These are phyloP conservation scores for Cryptococcus depauperatus DNA, from an alignment of 1,284 basidiomycete genomes.

Conservation along the genomic window DNA sequence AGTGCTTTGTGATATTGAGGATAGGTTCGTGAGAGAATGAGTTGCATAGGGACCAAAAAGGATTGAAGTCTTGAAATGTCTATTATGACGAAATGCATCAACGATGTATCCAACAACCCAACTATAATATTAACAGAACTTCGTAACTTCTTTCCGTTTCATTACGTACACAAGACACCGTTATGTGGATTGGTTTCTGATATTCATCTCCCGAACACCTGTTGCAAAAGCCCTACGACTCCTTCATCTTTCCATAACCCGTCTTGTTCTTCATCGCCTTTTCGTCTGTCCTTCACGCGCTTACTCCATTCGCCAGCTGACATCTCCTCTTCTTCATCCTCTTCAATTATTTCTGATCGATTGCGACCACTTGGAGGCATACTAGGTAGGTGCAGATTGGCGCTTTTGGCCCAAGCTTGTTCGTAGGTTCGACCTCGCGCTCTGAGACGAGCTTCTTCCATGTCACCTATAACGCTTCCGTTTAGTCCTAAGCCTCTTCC, in stretches of 20 bases:
- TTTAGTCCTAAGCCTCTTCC: slow-evolving; percentile 7
- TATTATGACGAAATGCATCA: no score
- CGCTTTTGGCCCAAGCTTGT: slow-evolving; percentile 12
- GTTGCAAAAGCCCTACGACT: slow-evolving; percentile 35
- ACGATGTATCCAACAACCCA: no score
- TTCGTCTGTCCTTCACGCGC: not conserved
- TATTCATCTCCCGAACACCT: slow-evolving; percentile 37
- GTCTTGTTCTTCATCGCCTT: slow-evolving; percentile 15
- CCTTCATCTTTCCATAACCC: slow-evolving; percentile 36
- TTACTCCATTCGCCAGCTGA: slow-evolving; percentile 3
- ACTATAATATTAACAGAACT: no score
- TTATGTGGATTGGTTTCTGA: no score
- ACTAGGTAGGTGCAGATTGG: not conserved
- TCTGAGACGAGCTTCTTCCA: not conserved
- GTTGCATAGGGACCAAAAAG: no score
- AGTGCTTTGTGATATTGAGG: no score
- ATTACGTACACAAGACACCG: no score
- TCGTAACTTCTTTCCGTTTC: no score
- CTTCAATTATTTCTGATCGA: slow-evolving; percentile 9
- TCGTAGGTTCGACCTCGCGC: slow-evolving; percentile 8
- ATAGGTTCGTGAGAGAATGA: no score
- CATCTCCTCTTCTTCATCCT: slow-evolving; percentile 9
- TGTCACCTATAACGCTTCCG: slow-evolving; percentile 12
- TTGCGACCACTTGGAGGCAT: not conserved
- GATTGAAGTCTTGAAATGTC: no score